Evolutionary conservation across 139 green algal genomes (phyloP), one percentile per base, ranked within the genome.

Genomic region (Edaphochlamys debaryana): DNA sequence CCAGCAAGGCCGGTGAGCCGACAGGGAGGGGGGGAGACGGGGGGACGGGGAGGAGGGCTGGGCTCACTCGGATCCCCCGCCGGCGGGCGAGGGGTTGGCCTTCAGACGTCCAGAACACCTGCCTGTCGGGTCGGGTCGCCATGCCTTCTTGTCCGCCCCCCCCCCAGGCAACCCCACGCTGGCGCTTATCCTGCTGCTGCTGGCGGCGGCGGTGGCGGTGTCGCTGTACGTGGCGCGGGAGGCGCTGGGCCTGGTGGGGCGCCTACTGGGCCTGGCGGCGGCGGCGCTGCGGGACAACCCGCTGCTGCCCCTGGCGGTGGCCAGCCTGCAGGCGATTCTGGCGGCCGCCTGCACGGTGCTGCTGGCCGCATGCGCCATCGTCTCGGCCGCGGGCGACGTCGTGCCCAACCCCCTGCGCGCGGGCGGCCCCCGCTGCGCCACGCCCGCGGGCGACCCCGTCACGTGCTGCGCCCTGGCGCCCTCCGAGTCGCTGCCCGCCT

Each of bases 381-480:
- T 81, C 29, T n/a, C n/a, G 23, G 60, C 62, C 5, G 62, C 75
- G 40, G 62, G 62, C 22, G 75, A 81, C 3, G 23, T 81, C 40
- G 75, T 81, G 29, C 60, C 75, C n/a, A 81, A 81, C 60, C 75
- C 75, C 0, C 75, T 81, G 30, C 75, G 75, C 60, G 60, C 2
- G 41, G 75, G 75, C 75, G 71, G 56, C 58, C 60, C 60, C 30
- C 34, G 32, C 41, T 81, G 75, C 75, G n/a, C 62, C 40, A 71
- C 75, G 11, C 75, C 75, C 22, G 41, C 38, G 2, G 75, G 75
- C 50, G 8, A 8, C 30, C 40, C 27, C 40, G 75, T 81, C 30
- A 34, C 58, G 5, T 81, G 75, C 62, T 81, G 75, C 62, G 40
- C 75, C 30, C 42, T 71, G 13, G 62, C 75, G 38, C 60, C 75